These are phyloP conservation scores for Starmerella stellata DNA, from an alignment of 805 yeast genomes.

Conservation along the genomic window DNA sequence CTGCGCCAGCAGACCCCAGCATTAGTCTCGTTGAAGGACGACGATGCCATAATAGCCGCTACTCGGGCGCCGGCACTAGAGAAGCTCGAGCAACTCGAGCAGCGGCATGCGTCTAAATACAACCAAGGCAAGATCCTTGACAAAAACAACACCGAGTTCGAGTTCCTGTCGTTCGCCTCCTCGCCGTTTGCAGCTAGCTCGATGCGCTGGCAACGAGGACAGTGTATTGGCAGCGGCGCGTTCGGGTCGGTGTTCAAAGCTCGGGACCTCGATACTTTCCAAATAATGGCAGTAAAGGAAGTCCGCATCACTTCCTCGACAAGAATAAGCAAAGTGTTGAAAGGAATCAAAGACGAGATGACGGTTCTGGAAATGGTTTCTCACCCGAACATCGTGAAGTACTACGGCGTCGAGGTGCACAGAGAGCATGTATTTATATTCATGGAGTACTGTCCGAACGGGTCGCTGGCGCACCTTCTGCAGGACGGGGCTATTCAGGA, in stretches of 20 bases:
- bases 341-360: constrained; percentile 89
- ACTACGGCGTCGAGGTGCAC: constrained; percentile 93
- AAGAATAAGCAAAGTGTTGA: constrained; percentile 65
- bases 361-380: constrained; percentile 83
- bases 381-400: constrained; percentile 92
- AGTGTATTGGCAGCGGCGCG: constrained; percentile 84
- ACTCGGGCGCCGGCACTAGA: constrained; percentile 52
- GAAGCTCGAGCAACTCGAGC: constrained; percentile 48
- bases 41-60: constrained; percentile 35
- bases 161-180: constrained; percentile 67
- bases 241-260: constrained; percentile 92
- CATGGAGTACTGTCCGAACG: constrained; percentile 96
- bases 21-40: constrained; percentile 33
- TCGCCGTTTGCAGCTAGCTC: constrained; percentile 57
- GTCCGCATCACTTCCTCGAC: constrained; percentile 78
- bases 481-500: constrained; percentile 92
- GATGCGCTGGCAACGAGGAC: constrained; percentile 93
- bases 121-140: constrained; percentile 78
- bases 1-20: constrained; percentile 23
- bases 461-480: constrained; percentile 66
- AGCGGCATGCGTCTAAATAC: constrained; percentile 31
- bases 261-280: constrained; percentile 83
- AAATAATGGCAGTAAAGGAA: constrained; percentile 92
- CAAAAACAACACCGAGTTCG: constrained; percentile 70
- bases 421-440: constrained; percentile 85